Conservation (phyloP, 352 stramenopile species). For the Globisporangium solare region DNA sequence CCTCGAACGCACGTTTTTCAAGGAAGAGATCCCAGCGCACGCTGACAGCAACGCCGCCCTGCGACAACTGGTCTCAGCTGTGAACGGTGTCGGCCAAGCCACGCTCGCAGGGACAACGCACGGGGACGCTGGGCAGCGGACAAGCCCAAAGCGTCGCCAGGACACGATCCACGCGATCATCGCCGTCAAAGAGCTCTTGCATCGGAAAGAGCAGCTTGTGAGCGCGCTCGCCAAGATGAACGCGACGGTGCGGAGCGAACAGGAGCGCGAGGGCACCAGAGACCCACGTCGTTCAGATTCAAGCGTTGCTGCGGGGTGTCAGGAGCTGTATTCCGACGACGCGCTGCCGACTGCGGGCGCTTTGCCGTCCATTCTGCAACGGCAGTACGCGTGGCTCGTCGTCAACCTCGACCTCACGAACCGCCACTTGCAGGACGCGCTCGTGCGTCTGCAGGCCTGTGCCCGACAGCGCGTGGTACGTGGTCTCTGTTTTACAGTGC, state of each 20-base stretch:
- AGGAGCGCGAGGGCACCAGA: background rate
- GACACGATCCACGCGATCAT: constrained; percentile 40
- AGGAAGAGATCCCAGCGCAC: constrained; percentile 12
- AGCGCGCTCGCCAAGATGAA: constrained; percentile 45
- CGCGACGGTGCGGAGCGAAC: constrained; percentile 14
- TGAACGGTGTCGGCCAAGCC: background rate
- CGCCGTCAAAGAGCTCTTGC: constrained; percentile 51
- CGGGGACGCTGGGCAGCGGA: background rate
- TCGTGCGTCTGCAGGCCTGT: constrained; percentile 60
- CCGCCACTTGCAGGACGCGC: constrained; percentile 37
- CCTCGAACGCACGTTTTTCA: constrained; percentile 24
- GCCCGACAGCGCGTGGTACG: constrained; percentile 2
- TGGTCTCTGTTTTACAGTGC: too few species aligned
- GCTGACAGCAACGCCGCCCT: background rate
- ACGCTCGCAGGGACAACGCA: constrained; percentile 5
- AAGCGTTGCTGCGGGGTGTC: too few species aligned
- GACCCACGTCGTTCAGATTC: too few species aligned
- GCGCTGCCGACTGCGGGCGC: constrained; percentile 12
- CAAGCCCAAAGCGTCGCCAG: constrained; percentile 15
- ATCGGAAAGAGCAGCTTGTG: constrained; percentile 73
- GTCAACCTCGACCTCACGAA: constrained; percentile 71
- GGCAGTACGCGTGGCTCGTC: constrained; percentile 63
- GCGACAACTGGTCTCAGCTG: constrained; percentile 5
- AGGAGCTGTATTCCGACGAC: too few species aligned
- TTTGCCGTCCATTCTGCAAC: constrained; percentile 27